Percentiles rank a stretch among this genome's conserved stretches.
Evolutionary conservation across 495 filamentous ascomycete species (phyloP).

Genomic region (Cryomyces antarcticus): DNA sequence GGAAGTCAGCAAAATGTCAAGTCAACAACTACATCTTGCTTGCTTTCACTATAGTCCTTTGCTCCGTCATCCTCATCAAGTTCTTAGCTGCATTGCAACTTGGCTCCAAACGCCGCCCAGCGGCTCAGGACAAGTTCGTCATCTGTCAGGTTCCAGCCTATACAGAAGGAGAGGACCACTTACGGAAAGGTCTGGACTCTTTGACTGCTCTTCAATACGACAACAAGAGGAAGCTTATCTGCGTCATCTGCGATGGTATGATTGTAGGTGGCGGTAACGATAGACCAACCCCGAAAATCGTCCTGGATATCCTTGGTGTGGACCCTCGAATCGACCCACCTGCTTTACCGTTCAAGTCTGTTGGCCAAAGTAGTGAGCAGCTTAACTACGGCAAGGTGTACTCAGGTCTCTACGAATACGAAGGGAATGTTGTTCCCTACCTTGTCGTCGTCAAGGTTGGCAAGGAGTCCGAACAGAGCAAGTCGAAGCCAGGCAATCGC

Average conservation of each 20-base stretch:
- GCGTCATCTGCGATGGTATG: slow-evolving; percentile 86
- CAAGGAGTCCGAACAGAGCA: slow-evolving; percentile 83
- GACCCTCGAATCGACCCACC: slow-evolving; percentile 93
- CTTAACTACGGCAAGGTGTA: slow-evolving; percentile 98
- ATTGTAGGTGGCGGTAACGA: slow-evolving; percentile 94
- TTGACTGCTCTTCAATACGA: slow-evolving; percentile 88
- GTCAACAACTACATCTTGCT: slow-evolving; percentile 87
- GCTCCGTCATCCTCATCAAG: slow-evolving; percentile 61
- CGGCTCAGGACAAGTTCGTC: slow-evolving; percentile 92
- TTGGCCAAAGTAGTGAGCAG: slow-evolving; percentile 78
- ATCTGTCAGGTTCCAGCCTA: slow-evolving; percentile 97
- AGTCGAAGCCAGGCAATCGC: slow-evolving; percentile 88
- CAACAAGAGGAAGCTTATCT: slow-evolving; percentile 90
- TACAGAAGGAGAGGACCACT: slow-evolving; percentile 87
- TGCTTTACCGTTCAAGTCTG: slow-evolving; percentile 74
- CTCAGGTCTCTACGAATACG: slow-evolving; percentile 90
- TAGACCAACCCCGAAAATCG: slow-evolving; percentile 89
- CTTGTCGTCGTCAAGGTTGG: slow-evolving; percentile 91
- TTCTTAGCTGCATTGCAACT: slow-evolving; percentile 90
- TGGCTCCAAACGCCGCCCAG: slow-evolving; percentile 72
- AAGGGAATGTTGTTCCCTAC: slow-evolving; percentile 94
- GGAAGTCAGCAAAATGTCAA: slow-evolving; percentile 51
- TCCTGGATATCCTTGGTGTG: slow-evolving; percentile 89
- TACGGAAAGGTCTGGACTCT: slow-evolving; percentile 83
- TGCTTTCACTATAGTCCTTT: slow-evolving; percentile 64